phyloP scores from a whole-genome alignment of 192 early-diverging fungal genomes.

The Coemansia erecta region DNA sequence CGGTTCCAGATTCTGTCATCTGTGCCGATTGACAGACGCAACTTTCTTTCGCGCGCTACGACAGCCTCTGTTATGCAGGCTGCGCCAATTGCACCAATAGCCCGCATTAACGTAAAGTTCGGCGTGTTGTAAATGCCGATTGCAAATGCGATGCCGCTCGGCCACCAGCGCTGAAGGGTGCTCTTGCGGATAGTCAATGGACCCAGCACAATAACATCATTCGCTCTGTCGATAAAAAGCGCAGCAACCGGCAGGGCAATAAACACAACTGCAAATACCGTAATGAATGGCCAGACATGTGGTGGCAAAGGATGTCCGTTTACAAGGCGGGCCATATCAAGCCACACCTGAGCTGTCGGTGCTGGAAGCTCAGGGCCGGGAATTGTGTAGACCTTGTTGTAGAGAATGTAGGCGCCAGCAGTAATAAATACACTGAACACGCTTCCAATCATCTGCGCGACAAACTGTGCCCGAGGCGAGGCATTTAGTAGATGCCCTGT shows the following conservation, averaged over 20 bases:
- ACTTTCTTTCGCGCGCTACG: conserved; percentile 9
- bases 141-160: conserved; percentile 75
- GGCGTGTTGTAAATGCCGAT: conserved; percentile 80
- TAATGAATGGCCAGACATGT: conserved; percentile 60
- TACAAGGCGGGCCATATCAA: conserved; percentile 73
- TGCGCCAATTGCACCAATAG: conserved; percentile 58
- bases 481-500: conserved; percentile 82
- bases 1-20: neutral
- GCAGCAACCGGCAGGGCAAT: conserved; percentile 35
- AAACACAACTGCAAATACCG: conserved; percentile 59
- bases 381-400: conserved; percentile 67
- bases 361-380: conserved; percentile 68
- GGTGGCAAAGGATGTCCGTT: conserved; percentile 71
- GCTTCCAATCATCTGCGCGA: conserved; percentile 78
- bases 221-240: neutral
- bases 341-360: conserved; percentile 75
- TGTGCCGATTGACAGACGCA: neutral
- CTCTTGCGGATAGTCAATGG: conserved; percentile 9
- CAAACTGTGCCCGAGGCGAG: conserved; percentile 81
- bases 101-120: conserved; percentile 69
- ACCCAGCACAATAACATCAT: conserved; percentile 2
- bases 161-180: conserved; percentile 56
- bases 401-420: conserved; percentile 67
- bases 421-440: conserved; percentile 69
- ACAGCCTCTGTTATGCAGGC: conserved; percentile 37